Base-by-base conservation (phyloP, 2,329 filamentous ascomycete genomes). In the Phyllosticta citrichinensis region DNA sequence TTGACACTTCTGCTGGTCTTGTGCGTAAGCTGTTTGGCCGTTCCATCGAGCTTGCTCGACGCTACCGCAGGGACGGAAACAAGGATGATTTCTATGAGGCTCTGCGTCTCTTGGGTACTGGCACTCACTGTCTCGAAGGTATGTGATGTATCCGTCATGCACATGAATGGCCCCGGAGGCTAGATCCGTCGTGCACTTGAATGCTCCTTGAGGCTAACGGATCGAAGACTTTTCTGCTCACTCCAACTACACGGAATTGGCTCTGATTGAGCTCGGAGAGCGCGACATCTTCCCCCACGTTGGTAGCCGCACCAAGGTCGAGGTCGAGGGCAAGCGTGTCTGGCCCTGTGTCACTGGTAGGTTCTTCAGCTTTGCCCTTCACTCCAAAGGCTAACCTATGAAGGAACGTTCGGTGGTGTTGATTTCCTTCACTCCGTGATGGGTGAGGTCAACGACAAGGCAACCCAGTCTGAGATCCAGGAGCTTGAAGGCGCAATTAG, bases 371-470 rank as follows among this genome's bases (percentile, higher is more conserved):
- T n/a, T 8, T 47, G 6, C n/a, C 17, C 14, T 30, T 40, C 40
- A 47, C 40, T 19, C 17, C 14, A 5, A 8, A n/a, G 14, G 4
- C 40, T 47, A 6, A 47, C 40, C n/a, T 47, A 3, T n/a, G 3
- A 47, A 47, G 40, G 40, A 47, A 97, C 92, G 6, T 97, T 97
- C 74, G 92, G 92, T 64, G 92, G 92, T 64, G 92, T 96, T 14
- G 93, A 97, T 70, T 97, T 97, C 76, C 78, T 96, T 63, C 91
- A 96, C 77, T 94, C 89, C 0, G 91, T 96, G 30, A 89, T 85
- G 65, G 84, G 84, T 60, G 84, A 86, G 67, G 84, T 96, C 57
- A 88, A 87, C 50, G 92, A 97, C 75, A 96, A 96, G 77, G 79
- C 92, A 63, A 92, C 87, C 30, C 92, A 97, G 72, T 94, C 89